Conservation (phyloP, 139 green algal genomes). For the Chlamydomonas incerta region DNA sequence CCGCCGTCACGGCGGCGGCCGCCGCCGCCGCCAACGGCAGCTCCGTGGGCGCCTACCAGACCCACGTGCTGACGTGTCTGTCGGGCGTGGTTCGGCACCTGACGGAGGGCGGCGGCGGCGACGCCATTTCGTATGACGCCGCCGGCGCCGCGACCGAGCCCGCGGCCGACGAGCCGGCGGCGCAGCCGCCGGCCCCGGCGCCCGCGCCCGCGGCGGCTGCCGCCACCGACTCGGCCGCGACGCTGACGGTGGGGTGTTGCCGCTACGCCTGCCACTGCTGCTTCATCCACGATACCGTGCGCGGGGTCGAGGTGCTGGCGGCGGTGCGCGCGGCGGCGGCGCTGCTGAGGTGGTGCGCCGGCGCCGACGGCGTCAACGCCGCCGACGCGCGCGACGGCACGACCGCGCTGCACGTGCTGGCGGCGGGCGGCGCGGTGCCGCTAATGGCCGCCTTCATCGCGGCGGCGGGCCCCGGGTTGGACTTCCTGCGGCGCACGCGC, state of each 20-base stretch:
- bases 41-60: background rate
- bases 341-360: conserved; percentile 20
- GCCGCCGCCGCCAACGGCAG: background rate
- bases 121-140: conserved; percentile 11
- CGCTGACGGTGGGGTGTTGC: conserved; percentile 46
- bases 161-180: background rate
- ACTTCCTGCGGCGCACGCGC: conserved; percentile 61
- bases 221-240: too few species aligned
- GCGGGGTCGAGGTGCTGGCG: conserved; percentile 33
- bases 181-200: background rate
- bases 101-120: conserved; percentile 34
- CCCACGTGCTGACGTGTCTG: conserved; percentile 18
- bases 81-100: conserved; percentile 41
- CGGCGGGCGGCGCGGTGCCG: conserved; percentile 39
- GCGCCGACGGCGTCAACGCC: conserved; percentile 53
- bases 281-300: conserved; percentile 46
- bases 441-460: conserved; percentile 49
- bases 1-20: too few species aligned
- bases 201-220: background rate
- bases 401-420: conserved; percentile 57
- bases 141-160: background rate
- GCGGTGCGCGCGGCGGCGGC: background rate
- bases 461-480: conserved; percentile 37
- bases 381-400: conserved; percentile 46
- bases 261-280: conserved; percentile 56